These are phyloP conservation scores for Prunus armeniaca DNA, from an alignment of 306 rosid genomes.

Conservation along the genomic window DNA sequence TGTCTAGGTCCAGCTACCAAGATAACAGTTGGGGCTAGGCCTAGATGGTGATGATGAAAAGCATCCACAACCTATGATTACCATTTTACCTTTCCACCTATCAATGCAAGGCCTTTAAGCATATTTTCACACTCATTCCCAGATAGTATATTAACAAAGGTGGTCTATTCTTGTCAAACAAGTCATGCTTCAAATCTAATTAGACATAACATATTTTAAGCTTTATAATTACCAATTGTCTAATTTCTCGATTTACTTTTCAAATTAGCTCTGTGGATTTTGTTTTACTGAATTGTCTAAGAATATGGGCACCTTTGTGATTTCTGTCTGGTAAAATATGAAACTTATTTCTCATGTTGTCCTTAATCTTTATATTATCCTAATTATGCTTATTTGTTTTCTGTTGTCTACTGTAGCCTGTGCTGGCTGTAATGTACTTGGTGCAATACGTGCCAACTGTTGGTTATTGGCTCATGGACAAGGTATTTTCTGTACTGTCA, in stretches of 20 bases:
- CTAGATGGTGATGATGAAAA: background rate
- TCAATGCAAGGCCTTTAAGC: background rate
- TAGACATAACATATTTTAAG: background rate
- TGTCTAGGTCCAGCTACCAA: background rate
- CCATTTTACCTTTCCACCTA: background rate
- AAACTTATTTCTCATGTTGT: background rate
- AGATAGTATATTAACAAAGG: background rate
- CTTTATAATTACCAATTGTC: background rate
- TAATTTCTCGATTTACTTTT: background rate
- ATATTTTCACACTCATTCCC: background rate
- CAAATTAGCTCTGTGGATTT: background rate
- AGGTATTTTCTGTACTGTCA: slow-evolving; percentile 47
- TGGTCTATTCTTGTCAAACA: background rate
- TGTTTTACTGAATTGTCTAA: too few species aligned
- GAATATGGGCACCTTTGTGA: background rate
- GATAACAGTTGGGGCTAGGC: background rate
- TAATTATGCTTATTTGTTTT: background rate
- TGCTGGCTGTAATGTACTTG: slow-evolving; percentile 82
- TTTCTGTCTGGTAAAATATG: background rate
- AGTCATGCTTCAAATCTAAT: background rate
- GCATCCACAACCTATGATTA: background rate
- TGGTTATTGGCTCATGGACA: slow-evolving; percentile 95
- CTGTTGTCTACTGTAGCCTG: slow-evolving; percentile 55
- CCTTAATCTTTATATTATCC: background rate
- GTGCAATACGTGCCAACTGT: slow-evolving; percentile 86